phyloP scores from a whole-genome alignment of 1,284 basidiomycete genomes.

The Ustilago crameri region DNA sequence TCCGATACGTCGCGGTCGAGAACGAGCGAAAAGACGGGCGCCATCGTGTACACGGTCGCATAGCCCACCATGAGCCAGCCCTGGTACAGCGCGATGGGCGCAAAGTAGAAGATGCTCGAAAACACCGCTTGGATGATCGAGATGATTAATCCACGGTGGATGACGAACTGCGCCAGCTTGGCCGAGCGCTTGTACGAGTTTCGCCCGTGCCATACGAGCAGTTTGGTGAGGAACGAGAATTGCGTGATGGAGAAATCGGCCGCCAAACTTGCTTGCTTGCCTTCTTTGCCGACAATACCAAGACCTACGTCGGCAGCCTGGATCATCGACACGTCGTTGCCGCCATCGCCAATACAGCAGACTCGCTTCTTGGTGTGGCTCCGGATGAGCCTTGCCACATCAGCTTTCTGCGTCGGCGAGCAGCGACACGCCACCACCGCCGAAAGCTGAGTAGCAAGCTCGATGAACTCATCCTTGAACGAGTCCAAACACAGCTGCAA shows the following conservation, averaged over 20 bases:
- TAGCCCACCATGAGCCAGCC: slow-evolving; percentile 99
- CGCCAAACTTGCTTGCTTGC: slow-evolving; percentile 95
- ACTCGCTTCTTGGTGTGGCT: slow-evolving; percentile 90
- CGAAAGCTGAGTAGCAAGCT: slow-evolving; percentile 92
- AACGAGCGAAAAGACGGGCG: slow-evolving; percentile 95
- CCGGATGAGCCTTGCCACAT: slow-evolving; percentile 91
- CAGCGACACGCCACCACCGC: slow-evolving; percentile 97
- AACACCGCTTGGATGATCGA: slow-evolving; percentile 91
- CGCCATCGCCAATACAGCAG: slow-evolving; percentile 96
- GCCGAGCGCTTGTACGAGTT: slow-evolving; percentile 98
- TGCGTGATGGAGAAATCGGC: slow-evolving; percentile 98
- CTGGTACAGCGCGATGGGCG: slow-evolving; percentile 96
- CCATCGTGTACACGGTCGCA: slow-evolving; percentile 98
- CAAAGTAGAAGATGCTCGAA: slow-evolving; percentile 97
- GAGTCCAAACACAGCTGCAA: slow-evolving; percentile 89
- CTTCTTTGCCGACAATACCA: slow-evolving; percentile 98
- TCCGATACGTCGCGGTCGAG: slow-evolving; percentile 95
- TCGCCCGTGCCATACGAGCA: slow-evolving; percentile 95
- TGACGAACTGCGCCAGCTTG: slow-evolving; percentile 97
- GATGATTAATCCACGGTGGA: slow-evolving; percentile 93
- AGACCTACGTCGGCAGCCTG: slow-evolving; percentile 93
- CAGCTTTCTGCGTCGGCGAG: slow-evolving; percentile 98
- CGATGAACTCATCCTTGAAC: slow-evolving; percentile 93
- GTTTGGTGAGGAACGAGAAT: slow-evolving; percentile 92
- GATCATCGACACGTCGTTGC: slow-evolving; percentile 96